These are phyloP conservation scores for Candida glaebosa DNA, from an alignment of 805 yeast genomes.

Conservation along the genomic window DNA sequence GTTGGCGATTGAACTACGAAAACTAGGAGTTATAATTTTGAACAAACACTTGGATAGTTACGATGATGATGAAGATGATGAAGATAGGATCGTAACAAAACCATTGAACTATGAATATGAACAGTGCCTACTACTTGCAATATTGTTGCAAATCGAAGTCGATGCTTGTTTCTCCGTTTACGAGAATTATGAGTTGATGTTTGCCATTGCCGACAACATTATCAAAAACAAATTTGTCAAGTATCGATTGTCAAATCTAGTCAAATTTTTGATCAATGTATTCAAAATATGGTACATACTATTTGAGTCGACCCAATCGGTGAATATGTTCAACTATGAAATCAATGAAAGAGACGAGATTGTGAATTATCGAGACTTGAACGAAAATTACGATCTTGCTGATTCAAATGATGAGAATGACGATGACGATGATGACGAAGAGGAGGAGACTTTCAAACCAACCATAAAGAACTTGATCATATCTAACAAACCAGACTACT, in stretches of 20 bases:
- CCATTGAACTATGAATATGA: slow-evolving; percentile 25
- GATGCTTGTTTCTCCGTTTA: slow-evolving; percentile 37
- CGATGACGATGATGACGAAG: slow-evolving; percentile 12
- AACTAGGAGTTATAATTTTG: slow-evolving; percentile 31
- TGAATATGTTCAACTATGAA: slow-evolving; percentile 45
- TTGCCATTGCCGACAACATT: slow-evolving; percentile 38
- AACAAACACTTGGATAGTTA: slow-evolving; percentile 41
- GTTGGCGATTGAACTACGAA: slow-evolving; percentile 32
- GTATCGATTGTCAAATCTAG: slow-evolving; percentile 18
- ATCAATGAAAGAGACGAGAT: slow-evolving; percentile 33
- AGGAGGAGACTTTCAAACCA: slow-evolving; percentile 20
- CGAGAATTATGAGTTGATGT: slow-evolving; percentile 40
- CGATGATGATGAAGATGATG: slow-evolving; percentile 29
- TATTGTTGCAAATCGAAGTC: slow-evolving; percentile 35
- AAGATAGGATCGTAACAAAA: slow-evolving; percentile 3
- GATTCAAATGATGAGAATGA: slow-evolving; percentile 11
- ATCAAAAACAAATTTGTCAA: slow-evolving; percentile 16
- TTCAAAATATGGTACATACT: slow-evolving; percentile 34
- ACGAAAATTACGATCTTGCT: slow-evolving; percentile 33
- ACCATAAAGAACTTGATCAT: slow-evolving; percentile 15
- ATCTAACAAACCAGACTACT: slow-evolving; percentile 11
- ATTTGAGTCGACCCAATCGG: slow-evolving; percentile 47
- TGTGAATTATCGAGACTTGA: slow-evolving; percentile 44
- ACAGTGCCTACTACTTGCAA: slow-evolving; percentile 28
- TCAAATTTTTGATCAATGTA: slow-evolving; percentile 22